phyloP scores from a whole-genome alignment of 441 rosid genomes.

The Corymbia citriodora region DNA sequence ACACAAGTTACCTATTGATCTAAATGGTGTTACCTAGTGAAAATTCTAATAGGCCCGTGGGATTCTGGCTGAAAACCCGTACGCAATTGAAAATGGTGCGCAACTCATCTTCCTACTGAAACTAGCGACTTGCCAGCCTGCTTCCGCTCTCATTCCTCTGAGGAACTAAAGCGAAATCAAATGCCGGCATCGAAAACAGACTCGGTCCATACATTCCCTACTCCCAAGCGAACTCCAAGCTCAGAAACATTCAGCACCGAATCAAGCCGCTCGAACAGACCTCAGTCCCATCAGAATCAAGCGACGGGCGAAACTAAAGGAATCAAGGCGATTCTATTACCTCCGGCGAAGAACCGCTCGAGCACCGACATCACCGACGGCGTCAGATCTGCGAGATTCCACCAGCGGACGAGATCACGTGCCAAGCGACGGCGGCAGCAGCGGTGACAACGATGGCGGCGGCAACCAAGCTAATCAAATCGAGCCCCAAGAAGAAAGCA shows the following conservation, averaged over 20 bases:
- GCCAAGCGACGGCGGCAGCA: slow-evolving; percentile 8
- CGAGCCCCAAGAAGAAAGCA: not conserved
- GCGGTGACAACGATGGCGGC: not conserved
- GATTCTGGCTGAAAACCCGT: not conserved
- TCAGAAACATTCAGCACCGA: not conserved
- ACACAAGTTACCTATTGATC: not conserved
- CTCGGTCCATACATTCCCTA: not conserved
- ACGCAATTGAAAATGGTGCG: not conserved
- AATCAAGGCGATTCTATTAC: slow-evolving; percentile 16
- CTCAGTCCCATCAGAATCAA: not conserved
- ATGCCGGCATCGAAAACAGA: not conserved
- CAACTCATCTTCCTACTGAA: not conserved
- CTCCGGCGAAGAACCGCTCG: slow-evolving; percentile 17
- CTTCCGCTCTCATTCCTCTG: not conserved
- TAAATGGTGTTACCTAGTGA: not conserved
- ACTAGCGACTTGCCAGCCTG: not conserved
- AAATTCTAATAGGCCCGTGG: not conserved
- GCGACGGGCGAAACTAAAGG: not conserved
- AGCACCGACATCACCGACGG: slow-evolving; percentile 59
- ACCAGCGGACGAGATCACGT: slow-evolving; percentile 32
- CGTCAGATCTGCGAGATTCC: slow-evolving; percentile 46
- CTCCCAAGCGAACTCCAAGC: not conserved
- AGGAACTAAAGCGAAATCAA: not conserved
- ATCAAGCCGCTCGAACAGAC: slow-evolving; percentile 1
- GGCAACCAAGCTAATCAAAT: slow-evolving; percentile 1